A percentile compares a stretch with the other conserved stretches of the same genome.
Evolutionary conservation across 2,329 filamentous ascomycete species (phyloP).

Genomic region (Elsinoe australis): DNA sequence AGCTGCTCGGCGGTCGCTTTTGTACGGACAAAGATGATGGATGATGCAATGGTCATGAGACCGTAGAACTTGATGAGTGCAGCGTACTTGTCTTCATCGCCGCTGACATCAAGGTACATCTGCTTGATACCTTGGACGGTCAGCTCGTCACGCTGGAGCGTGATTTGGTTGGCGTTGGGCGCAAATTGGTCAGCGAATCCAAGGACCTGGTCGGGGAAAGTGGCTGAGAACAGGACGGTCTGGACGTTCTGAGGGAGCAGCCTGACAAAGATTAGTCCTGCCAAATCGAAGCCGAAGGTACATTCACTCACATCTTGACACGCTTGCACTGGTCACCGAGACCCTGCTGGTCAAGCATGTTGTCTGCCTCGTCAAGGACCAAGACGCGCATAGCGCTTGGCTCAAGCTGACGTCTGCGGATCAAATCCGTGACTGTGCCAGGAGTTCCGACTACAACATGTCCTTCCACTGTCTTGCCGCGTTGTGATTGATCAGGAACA

Average conservation of each 20-base stretch:
- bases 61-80: slow-evolving; percentile 89
- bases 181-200: slow-evolving; percentile 78
- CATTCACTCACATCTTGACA: slow-evolving; percentile 71
- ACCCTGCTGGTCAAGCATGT: slow-evolving; percentile 95
- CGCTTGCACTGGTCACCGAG: slow-evolving; percentile 90
- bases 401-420: slow-evolving; percentile 69
- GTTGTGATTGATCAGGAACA: slow-evolving; percentile 66
- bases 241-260: slow-evolving; percentile 69
- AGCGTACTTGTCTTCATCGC: slow-evolving; percentile 75
- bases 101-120: slow-evolving; percentile 89
- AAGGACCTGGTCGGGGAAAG: slow-evolving; percentile 79
- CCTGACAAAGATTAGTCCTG: slow-evolving; percentile 39
- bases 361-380: slow-evolving; percentile 94
- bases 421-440: slow-evolving; percentile 82
- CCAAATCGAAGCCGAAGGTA: too few species aligned
- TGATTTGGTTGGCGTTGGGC: slow-evolving; percentile 77
- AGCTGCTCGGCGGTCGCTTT: slow-evolving; percentile 72
- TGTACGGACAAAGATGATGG: slow-evolving; percentile 87
- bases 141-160: slow-evolving; percentile 77
- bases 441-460: slow-evolving; percentile 89
- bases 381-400: slow-evolving; percentile 66
- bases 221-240: slow-evolving; percentile 91
- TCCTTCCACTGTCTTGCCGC: slow-evolving; percentile 61
- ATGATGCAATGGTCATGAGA: slow-evolving; percentile 91
- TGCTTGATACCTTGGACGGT: slow-evolving; percentile 97